Evolutionary conservation across 2,329 filamentous ascomycete genomes (phyloP).

Genomic region (Hirsutella minnesotensis): DNA sequence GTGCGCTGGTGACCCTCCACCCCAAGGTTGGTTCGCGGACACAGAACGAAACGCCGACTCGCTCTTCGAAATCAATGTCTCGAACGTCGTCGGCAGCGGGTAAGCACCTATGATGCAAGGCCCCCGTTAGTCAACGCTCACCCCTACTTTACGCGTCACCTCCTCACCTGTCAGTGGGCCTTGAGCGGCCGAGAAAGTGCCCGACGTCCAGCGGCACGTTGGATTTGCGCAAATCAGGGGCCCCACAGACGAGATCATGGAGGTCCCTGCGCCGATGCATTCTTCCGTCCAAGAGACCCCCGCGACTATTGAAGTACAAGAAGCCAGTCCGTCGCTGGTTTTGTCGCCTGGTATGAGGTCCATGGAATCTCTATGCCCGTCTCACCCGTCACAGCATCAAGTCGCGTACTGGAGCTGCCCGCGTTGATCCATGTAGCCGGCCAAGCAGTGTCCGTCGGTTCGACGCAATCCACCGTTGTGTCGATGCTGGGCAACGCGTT

Average conservation of each 20-base stretch:
- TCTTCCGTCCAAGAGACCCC: neutral
- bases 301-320: neutral
- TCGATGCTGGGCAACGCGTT: too few relatives aligned
- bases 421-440: neutral
- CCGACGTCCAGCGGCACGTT: neutral
- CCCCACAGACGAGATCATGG: neutral
- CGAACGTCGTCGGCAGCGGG: neutral
- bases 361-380: neutral
- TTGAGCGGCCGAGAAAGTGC: neutral
- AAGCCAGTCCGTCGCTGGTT: neutral
- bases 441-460: neutral
- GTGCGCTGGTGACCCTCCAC: conserved; percentile 21
- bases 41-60: neutral
- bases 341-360: neutral
- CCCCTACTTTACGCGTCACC: neutral
- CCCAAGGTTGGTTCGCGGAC: conserved; percentile 22
- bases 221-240: neutral
- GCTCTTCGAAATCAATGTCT: conserved; percentile 6
- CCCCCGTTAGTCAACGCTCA: neutral
- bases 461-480: too few relatives aligned
- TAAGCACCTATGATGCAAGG: neutral
- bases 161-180: neutral
- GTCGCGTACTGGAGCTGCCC: neutral
- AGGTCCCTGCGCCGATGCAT: neutral
- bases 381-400: neutral